Evolutionary conservation across 2,329 filamentous ascomycete species (phyloP), one percentile per base, ranked within the genome.

Genomic region (Paecilomyces niveus): DNA sequence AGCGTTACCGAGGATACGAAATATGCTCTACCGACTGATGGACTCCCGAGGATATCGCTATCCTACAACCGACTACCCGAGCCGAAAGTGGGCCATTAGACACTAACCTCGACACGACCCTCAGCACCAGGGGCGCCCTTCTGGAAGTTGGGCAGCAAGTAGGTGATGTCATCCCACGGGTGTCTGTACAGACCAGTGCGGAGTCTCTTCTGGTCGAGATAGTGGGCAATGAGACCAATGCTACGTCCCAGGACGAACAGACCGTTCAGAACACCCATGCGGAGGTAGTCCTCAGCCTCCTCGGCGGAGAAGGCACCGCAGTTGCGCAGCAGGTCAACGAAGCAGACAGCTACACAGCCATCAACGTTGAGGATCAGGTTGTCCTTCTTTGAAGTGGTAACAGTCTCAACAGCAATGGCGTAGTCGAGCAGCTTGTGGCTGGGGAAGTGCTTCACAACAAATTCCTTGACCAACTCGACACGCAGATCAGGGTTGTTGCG

Each of bases 361-460:
- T 97, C 94, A 60, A 99, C 94, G 84, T 99, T 99, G 72, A 99
- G 88, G 70, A 99, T 99, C 68, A 99, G 86, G 85, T 97, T 99
- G 82, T 99, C 94, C 86, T 99, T 99, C 90, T 99, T 99, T 65
- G 92, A 97, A 55, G 94, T 99, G 58, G 94, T 99, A 65, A 99
- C 94, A 10, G 89, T 90, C 86, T 99, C 94, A 67, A 99, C 94
- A 53, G 94, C 94, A 73, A 99, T 86, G 67, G 94, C 94, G 78
- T 97, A 99, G 82, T 99, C 94, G 75, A 99, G 91, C 74, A 97
- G 87, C 86, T 97, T 97, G 85, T 90, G 91, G 81, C 81, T 92
- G 69, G 94, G 92, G 89, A 99, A 99, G 82, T 94, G 91, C 83
- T 92, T 90, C 80, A 92, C 85, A 74, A 96, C 94, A 78, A 94